Percentiles rank a stretch among this genome's conserved stretches.
phyloP scores from a whole-genome alignment of 1,284 basidiomycete species.

The Microbotryomycetes sp. region DNA sequence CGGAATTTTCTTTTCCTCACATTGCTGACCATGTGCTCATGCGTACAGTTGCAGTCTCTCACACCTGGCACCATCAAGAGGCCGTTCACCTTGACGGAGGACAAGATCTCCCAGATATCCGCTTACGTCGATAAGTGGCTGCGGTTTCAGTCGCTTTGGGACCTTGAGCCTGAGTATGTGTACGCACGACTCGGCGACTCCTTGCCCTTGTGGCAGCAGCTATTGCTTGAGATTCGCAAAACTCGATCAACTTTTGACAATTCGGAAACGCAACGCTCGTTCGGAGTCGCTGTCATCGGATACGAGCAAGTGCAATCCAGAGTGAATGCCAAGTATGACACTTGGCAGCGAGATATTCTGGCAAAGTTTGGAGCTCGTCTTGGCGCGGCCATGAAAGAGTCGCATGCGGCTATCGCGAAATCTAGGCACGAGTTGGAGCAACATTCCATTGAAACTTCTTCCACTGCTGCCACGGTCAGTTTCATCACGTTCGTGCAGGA shows the following conservation, averaged over 20 bases:
- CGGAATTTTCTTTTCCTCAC: too few species aligned
- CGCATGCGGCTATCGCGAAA: slow-evolving; percentile 84
- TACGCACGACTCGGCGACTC: slow-evolving; percentile 91
- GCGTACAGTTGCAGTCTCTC: slow-evolving; percentile 62
- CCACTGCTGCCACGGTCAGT: slow-evolving; percentile 91
- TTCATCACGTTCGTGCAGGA: slow-evolving; percentile 99
- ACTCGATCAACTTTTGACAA: slow-evolving; percentile 94
- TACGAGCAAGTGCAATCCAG: slow-evolving; percentile 96
- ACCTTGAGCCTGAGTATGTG: slow-evolving; percentile 91
- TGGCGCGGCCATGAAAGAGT: slow-evolving; percentile 90
- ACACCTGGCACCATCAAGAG: slow-evolving; percentile 65
- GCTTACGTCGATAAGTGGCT: slow-evolving; percentile 96
- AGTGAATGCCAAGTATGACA: slow-evolving; percentile 96
- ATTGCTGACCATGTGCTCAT: not conserved
- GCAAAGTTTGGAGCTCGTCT: slow-evolving; percentile 86
- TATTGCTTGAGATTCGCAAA: slow-evolving; percentile 92
- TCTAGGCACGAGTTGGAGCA: slow-evolving; percentile 90
- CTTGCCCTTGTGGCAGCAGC: slow-evolving; percentile 82
- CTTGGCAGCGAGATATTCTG: slow-evolving; percentile 93
- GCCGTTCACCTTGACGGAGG: slow-evolving; percentile 80
- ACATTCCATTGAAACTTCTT: slow-evolving; percentile 60
- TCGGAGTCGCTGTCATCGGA: slow-evolving; percentile 89
- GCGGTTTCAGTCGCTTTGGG: slow-evolving; percentile 98
- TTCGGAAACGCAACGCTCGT: slow-evolving; percentile 81
- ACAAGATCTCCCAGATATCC: slow-evolving; percentile 74